Percentiles rank a stretch among this genome's conserved stretches.
Evolutionary conservation across 2,329 filamentous ascomycete species (phyloP).

Genomic region (Ciborinia camelliae): DNA sequence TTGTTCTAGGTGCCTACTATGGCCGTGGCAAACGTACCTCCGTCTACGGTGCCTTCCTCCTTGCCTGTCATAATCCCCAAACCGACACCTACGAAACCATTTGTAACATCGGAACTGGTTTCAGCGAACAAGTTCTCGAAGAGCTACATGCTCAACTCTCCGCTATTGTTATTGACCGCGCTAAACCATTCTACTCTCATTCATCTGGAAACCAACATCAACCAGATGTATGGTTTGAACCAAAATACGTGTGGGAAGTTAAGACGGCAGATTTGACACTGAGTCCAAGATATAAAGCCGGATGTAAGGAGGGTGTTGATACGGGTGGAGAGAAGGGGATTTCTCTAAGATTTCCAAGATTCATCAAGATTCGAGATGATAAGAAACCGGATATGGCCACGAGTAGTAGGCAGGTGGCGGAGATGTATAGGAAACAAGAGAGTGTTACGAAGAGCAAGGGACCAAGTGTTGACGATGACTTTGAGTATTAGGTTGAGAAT

Average conservation of each 20-base stretch:
- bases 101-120: constrained; percentile 98
- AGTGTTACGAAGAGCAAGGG: constrained; percentile 78
- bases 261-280: constrained; percentile 94
- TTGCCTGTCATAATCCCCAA: constrained; percentile 84
- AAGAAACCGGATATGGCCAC: constrained; percentile 95
- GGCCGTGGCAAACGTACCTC: constrained; percentile 94
- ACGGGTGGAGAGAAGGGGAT: constrained; percentile 72
- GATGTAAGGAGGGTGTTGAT: constrained; percentile 74
- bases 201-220: constrained; percentile 83
- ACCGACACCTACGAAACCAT: constrained; percentile 88
- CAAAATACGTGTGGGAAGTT: constrained; percentile 92
- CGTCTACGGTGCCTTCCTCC: constrained; percentile 91
- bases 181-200: constrained; percentile 94
- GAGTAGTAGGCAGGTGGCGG: constrained; percentile 77
- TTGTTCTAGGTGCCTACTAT: constrained; percentile 90
- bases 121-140: constrained; percentile 91
- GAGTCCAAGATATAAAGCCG: constrained; percentile 91
- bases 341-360: constrained; percentile 85
- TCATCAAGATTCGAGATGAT: constrained; percentile 87
- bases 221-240: constrained; percentile 98
- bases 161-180: constrained; percentile 75
- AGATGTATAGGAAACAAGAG: constrained; percentile 97
- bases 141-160: constrained; percentile 75
- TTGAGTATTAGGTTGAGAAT: constrained; percentile 69
- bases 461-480: constrained; percentile 89